Conservation (phyloP, 2,329 filamentous ascomycete species). For the Phialophora verrucosa region DNA sequence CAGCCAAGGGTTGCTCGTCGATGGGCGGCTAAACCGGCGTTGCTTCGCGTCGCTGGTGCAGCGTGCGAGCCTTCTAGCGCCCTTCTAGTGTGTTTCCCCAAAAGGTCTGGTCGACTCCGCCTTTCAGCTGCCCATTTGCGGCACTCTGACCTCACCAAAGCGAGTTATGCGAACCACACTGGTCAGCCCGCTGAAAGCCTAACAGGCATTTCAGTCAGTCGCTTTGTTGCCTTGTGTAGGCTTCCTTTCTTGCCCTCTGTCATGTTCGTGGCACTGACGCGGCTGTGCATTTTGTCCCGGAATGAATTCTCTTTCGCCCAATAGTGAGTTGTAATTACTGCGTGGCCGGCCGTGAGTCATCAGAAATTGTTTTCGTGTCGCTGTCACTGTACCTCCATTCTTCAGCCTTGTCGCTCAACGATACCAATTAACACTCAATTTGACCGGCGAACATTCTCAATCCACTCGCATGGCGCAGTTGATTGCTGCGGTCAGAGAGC, state of each 20-base stretch:
- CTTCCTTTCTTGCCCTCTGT: not conserved
- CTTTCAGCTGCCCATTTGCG: not conserved
- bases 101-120: not conserved
- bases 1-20: not conserved
- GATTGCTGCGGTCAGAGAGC: not conserved
- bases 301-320: not conserved
- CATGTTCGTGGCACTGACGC: not conserved
- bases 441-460: not conserved
- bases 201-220: slow-evolving; percentile 2
- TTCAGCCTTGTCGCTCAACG: slow-evolving; percentile 3
- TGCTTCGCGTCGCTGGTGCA: not conserved
- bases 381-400: not conserved
- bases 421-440: not conserved
- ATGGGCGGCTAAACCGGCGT: slow-evolving; percentile 3
- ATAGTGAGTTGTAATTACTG: not conserved
- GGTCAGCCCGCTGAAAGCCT: slow-evolving; percentile 7
- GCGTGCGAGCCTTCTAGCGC: not conserved
- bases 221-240: not conserved
- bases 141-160: not conserved
- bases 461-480: slow-evolving; percentile 1
- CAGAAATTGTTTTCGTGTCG: not conserved
- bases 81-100: slow-evolving; percentile 9
- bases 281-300: not conserved
- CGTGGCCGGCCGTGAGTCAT: not conserved
- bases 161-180: slow-evolving; percentile 2